These are phyloP conservation scores for Cytospora piceicola DNA, from an alignment of 2,329 filamentous ascomycete genomes.

Conservation along the genomic window DNA sequence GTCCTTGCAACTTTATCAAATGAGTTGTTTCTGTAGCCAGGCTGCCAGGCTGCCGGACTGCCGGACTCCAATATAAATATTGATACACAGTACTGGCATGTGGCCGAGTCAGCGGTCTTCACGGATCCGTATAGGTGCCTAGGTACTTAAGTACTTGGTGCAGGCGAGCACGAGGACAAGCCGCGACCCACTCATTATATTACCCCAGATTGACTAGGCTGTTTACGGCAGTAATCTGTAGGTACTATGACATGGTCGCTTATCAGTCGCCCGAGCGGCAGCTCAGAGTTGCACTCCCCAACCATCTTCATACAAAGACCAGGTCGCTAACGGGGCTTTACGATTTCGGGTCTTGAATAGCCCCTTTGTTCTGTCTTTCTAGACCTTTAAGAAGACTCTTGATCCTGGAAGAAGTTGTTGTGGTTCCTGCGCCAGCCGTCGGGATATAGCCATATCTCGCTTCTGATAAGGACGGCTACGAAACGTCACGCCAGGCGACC, in stretches of 20 bases:
- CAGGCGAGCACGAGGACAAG: no score
- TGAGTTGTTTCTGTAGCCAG: no score
- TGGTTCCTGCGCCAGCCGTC: not conserved
- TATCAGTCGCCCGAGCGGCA: constrained; percentile 1
- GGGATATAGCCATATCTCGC: constrained; percentile 19
- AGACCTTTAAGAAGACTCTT: not conserved
- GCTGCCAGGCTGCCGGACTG: no score
- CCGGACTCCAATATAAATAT: no score
- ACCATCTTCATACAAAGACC: constrained; percentile 12
- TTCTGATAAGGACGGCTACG: constrained; percentile 21
- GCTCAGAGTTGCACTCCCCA: not conserved
- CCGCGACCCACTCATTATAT: not conserved
- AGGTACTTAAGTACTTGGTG: no score
- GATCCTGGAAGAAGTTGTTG: not conserved
- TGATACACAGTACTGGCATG: not conserved
- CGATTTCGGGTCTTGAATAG: constrained; percentile 28
- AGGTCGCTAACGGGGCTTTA: constrained; percentile 14
- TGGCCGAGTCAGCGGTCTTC: not conserved
- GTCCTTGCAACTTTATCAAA: not conserved
- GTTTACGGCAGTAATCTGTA: no score
- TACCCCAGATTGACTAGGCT: not conserved
- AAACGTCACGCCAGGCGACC: constrained; percentile 15
- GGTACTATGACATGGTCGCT: not conserved
- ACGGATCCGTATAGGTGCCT: no score
- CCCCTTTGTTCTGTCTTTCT: not conserved